These are phyloP conservation scores for Penicillium hordei DNA, from an alignment of 2,329 filamentous ascomycete species.

Conservation along the genomic window DNA sequence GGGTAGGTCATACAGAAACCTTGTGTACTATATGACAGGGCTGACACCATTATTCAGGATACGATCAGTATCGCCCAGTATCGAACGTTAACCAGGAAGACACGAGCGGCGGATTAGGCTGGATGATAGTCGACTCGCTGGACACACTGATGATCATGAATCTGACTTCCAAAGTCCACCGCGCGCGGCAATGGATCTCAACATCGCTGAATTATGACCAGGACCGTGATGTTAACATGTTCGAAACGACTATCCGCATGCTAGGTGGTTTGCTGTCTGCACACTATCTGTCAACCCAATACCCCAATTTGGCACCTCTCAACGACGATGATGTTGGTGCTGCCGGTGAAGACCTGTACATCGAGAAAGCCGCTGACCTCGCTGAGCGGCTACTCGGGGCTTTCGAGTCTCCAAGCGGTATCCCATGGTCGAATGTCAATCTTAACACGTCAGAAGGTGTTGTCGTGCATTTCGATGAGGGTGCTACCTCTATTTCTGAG, in stretches of 20 bases:
- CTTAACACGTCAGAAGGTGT: slow-evolving; percentile 74
- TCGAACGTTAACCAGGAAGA: slow-evolving; percentile 79
- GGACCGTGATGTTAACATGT: slow-evolving; percentile 93
- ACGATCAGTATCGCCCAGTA: slow-evolving; percentile 81
- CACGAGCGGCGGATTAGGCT: slow-evolving; percentile 85
- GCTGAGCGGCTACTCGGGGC: slow-evolving; percentile 83
- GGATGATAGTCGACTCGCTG: slow-evolving; percentile 95
- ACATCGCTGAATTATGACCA: slow-evolving; percentile 81
- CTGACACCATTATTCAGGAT: slow-evolving; percentile 19
- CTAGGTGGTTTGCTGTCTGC: slow-evolving; percentile 88
- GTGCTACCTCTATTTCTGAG: slow-evolving; percentile 91
- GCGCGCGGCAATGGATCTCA: slow-evolving; percentile 86
- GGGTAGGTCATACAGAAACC: slow-evolving; percentile 60
- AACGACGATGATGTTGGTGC: slow-evolving; percentile 68
- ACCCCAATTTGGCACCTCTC: slow-evolving; percentile 75
- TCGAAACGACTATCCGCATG: slow-evolving; percentile 98
- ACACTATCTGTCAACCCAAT: slow-evolving; percentile 86
- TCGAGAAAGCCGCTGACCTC: slow-evolving; percentile 92
- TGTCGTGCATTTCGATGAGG: slow-evolving; percentile 76
- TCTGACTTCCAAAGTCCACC: slow-evolving; percentile 76
- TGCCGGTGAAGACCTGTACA: slow-evolving; percentile 83
- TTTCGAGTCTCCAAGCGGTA: slow-evolving; percentile 81
- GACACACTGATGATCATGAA: slow-evolving; percentile 99
- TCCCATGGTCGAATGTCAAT: slow-evolving; percentile 90
- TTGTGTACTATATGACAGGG: background rate